These are phyloP conservation scores for Escovopsis sp. DNA, from an alignment of 2,329 filamentous ascomycete genomes.

Conservation along the genomic window DNA sequence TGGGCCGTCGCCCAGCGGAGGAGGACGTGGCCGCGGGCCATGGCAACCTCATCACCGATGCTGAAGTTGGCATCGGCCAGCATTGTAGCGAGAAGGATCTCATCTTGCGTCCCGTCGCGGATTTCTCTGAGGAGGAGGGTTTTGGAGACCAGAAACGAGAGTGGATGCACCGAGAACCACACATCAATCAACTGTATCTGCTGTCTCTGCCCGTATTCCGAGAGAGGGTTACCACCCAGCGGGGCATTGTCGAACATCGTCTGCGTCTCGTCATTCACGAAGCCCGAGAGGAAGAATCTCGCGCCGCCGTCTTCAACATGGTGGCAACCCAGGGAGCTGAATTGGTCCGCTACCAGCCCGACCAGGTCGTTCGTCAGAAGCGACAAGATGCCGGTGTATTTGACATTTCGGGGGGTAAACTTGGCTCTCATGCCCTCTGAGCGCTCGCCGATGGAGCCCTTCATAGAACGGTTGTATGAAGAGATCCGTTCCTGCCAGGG, in stretches of 20 bases:
- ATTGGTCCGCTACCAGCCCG: conserved; percentile 14
- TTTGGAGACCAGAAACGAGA: conserved; percentile 26
- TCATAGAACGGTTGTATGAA: conserved; percentile 8
- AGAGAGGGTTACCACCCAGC: conserved; percentile 12
- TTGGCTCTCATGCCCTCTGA: conserved; percentile 8
- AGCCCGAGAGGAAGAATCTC: conserved; percentile 14
- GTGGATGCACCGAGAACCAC: conserved; percentile 25
- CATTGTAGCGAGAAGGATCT: conserved; percentile 23
- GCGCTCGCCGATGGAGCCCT: conserved; percentile 4
- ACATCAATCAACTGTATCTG: conserved; percentile 24
- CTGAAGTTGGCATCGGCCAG: conserved; percentile 24
- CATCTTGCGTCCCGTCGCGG: conserved; percentile 23
- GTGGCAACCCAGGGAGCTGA: conserved; percentile 16
- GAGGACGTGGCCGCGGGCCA: conserved; percentile 16
- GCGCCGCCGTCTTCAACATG: conserved; percentile 14
- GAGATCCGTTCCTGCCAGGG: conserved; percentile 12
- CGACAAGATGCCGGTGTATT: conserved; percentile 14
- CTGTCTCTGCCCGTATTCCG: conserved; percentile 17
- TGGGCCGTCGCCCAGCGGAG: conserved; percentile 20
- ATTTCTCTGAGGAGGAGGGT: conserved; percentile 24
- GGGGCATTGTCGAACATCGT: conserved; percentile 18
- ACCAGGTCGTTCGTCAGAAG: conserved; percentile 18
- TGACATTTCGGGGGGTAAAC: conserved; percentile 9
- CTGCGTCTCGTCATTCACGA: conserved; percentile 14
- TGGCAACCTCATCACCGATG: conserved; percentile 15